A percentile compares a stretch with the other conserved stretches of the same genome.
Conservation (phyloP, 2,329 filamentous ascomycete genomes). For the Fusarium napiforme region DNA sequence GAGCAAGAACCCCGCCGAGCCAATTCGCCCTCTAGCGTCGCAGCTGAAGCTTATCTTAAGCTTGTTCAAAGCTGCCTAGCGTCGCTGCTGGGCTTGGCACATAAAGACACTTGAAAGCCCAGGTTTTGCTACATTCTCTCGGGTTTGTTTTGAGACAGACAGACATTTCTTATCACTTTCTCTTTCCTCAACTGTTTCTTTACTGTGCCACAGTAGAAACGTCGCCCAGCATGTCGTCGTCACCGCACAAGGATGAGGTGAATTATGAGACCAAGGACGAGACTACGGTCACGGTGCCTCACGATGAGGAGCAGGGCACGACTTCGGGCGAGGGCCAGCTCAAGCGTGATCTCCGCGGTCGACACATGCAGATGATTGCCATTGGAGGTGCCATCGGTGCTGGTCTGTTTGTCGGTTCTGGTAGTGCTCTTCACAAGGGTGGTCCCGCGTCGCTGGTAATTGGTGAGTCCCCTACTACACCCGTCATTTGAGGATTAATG, state of each 20-base stretch:
- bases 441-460: conserved; percentile 82
- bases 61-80: conserved; percentile 20
- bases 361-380: conserved; percentile 97
- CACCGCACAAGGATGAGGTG: conserved; percentile 22
- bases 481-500: background rate
- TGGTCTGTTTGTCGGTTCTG: conserved; percentile 88
- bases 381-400: conserved; percentile 74
- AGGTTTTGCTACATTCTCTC: background rate
- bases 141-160: background rate
- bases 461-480: conserved; percentile 57
- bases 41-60: conserved; percentile 25
- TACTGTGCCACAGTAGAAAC: background rate
- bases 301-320: conserved; percentile 28
- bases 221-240: conserved; percentile 11
- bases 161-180: background rate
- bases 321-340: conserved; percentile 25
- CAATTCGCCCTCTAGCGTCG: background rate
- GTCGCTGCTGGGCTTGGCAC: background rate
- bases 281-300: conserved; percentile 9
- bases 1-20: conserved; percentile 11
- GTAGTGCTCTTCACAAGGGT: conserved; percentile 74
- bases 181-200: background rate
- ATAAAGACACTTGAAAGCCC: conserved; percentile 6
- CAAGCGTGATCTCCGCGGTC: conserved; percentile 75
- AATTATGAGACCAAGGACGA: conserved; percentile 30